Evolutionary conservation across 768 basidiomycete species (phyloP).

Genomic region (Kwoniella mangroviensis): DNA sequence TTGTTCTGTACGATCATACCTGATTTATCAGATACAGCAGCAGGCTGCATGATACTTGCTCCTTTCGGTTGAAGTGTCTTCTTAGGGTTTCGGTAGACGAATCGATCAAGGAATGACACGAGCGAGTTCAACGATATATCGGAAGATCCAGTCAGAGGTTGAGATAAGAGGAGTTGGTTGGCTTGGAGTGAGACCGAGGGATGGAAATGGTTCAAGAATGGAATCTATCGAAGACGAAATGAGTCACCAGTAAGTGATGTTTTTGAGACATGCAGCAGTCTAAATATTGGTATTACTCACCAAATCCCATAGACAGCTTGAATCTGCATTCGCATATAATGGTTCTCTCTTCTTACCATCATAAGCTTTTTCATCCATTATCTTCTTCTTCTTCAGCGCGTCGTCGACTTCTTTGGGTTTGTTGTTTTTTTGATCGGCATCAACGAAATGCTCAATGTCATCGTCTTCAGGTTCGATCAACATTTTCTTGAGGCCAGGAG

Average conservation of each 20-base stretch:
- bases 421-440: slow-evolving; percentile 43
- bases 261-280: neutral
- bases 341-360: slow-evolving; percentile 91
- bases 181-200: slow-evolving; percentile 87
- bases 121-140: slow-evolving; percentile 93
- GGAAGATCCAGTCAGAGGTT: slow-evolving; percentile 77
- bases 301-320: slow-evolving; percentile 85
- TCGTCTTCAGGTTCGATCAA: slow-evolving; percentile 60
- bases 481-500: slow-evolving; percentile 62
- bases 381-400: slow-evolving; percentile 22
- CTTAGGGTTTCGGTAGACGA: slow-evolving; percentile 96
- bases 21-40: slow-evolving; percentile 67
- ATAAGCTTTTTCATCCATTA: slow-evolving; percentile 61
- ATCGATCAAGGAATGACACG: slow-evolving; percentile 92
- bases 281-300: slow-evolving; percentile 61
- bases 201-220: slow-evolving; percentile 84
- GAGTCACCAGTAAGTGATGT: neutral
- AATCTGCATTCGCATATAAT: slow-evolving; percentile 76
- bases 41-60: slow-evolving; percentile 95
- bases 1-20: slow-evolving; percentile 66
- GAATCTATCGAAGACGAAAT: slow-evolving; percentile 62
- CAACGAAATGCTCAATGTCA: slow-evolving; percentile 56
- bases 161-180: slow-evolving; percentile 72
- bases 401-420: neutral
- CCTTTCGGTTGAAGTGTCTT: slow-evolving; percentile 70